phyloP scores from a whole-genome alignment of 2,329 filamentous ascomycete species.

The Immersiporthe knoxdaviesiana region DNA sequence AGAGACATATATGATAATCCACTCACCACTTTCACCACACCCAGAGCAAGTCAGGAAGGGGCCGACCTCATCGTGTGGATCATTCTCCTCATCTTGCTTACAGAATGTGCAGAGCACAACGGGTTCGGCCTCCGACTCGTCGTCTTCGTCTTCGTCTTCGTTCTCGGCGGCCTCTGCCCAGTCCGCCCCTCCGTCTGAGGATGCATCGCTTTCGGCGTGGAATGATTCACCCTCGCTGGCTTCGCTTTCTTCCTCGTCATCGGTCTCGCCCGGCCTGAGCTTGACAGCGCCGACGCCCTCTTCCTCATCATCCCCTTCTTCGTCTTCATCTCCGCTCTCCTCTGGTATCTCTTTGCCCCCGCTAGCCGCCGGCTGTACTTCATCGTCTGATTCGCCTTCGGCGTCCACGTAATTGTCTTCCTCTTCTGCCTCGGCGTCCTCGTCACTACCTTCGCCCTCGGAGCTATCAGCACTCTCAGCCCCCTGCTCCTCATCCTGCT shows the following conservation, averaged over 20 bases:
- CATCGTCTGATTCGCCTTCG: constrained; percentile 37
- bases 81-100: constrained; percentile 78
- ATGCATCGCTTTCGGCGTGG: constrained; percentile 43
- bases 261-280: constrained; percentile 55
- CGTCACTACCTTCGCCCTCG: constrained; percentile 31
- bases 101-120: constrained; percentile 70
- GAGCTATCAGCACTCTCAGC: constrained; percentile 31
- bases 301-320: constrained; percentile 48
- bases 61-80: constrained; percentile 81
- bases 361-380: constrained; percentile 22
- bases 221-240: constrained; percentile 42
- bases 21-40: constrained; percentile 84
- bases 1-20: too few relatives aligned
- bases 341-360: constrained; percentile 29
- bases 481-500: constrained; percentile 40
- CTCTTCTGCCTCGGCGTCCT: constrained; percentile 30
- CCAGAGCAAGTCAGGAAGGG: constrained; percentile 74
- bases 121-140: constrained; percentile 60
- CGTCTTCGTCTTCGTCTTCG: constrained; percentile 49
- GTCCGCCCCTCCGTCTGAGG: constrained; percentile 48
- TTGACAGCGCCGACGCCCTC: constrained; percentile 63
- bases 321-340: constrained; percentile 32
- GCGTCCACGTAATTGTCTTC: constrained; percentile 37
- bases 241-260: constrained; percentile 46
- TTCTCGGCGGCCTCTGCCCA: constrained; percentile 62